Percentiles rank a stretch among this genome's conserved stretches.
These are phyloP conservation scores for Solanum pinnatisectum DNA, from an alignment of 257 asterid species.

Conservation along the genomic window DNA sequence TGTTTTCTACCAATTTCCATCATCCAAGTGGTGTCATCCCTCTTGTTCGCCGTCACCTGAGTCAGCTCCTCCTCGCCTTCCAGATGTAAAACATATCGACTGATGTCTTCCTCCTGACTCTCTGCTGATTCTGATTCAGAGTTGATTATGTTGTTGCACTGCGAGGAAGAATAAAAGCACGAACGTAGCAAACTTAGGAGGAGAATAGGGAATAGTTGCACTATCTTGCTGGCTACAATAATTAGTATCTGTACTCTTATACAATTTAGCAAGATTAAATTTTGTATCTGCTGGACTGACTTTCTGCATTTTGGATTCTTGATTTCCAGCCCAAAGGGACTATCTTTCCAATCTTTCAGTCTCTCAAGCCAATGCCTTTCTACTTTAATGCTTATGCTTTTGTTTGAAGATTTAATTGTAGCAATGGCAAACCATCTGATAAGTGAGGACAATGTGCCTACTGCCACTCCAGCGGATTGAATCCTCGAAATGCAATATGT, in stretches of 20 bases:
- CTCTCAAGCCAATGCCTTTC: conserved; percentile 2
- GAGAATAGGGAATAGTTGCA: not conserved
- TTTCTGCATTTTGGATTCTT: not conserved
- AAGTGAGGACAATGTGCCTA: not conserved
- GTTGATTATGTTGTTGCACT: not conserved
- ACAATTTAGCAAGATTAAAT: not conserved
- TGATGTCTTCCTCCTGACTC: not conserved
- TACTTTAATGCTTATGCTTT: not conserved
- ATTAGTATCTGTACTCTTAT: not conserved
- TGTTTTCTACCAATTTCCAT: not conserved
- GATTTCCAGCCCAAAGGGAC: not conserved
- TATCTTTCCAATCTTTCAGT: conserved; percentile 2
- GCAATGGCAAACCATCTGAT: conserved; percentile 2
- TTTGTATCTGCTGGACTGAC: not conserved
- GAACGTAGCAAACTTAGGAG: not conserved
- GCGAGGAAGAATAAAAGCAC: not conserved
- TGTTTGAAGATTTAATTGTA: not conserved
- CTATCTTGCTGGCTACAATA: not conserved
- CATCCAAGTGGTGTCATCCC: not conserved
- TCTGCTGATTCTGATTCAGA: not conserved
- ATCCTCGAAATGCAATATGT: not conserved
- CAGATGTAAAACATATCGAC: conserved; percentile 1
- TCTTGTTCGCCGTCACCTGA: not conserved
- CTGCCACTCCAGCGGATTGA: not conserved
- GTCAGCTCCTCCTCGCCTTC: conserved; percentile 7